Conservation (phyloP, 1,139 yeast genomes). For the Scheffersomyces stambukii region DNA sequence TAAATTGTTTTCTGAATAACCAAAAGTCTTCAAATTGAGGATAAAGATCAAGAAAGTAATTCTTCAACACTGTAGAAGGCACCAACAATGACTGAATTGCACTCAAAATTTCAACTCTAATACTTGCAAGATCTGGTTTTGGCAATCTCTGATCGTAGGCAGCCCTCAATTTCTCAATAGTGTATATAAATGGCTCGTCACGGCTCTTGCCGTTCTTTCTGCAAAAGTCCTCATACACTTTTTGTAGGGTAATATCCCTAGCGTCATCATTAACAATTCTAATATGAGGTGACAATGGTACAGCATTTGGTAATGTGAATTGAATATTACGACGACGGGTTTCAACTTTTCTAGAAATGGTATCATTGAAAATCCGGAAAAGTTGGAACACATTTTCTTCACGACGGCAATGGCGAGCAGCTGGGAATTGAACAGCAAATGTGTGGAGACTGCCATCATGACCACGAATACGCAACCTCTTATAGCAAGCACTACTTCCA, state of each 20-base stretch:
- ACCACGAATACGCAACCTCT: conserved; percentile 85
- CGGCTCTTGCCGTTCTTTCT: conserved; percentile 67
- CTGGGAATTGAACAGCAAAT: conserved; percentile 96
- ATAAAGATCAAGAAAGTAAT: conserved; percentile 59
- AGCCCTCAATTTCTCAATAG: conserved; percentile 81
- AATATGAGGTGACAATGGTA: conserved; percentile 93
- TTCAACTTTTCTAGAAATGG: conserved; percentile 76
- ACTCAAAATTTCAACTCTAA: conserved; percentile 84
- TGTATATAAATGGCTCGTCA: conserved; percentile 87
- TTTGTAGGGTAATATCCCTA: conserved; percentile 75
- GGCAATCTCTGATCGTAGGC: conserved; percentile 92
- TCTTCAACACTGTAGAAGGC: conserved; percentile 80
- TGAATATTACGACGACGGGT: conserved; percentile 81
- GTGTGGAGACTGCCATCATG: conserved; percentile 90
- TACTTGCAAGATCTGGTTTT: conserved; percentile 85
- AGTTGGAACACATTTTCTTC: conserved; percentile 93
- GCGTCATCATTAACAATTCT: conserved; percentile 85
- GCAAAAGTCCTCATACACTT: conserved; percentile 86
- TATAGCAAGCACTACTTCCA: conserved; percentile 89
- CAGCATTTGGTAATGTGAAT: conserved; percentile 86
- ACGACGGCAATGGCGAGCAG: conserved; percentile 94
- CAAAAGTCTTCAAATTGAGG: conserved; percentile 90
- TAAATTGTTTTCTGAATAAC: conserved; percentile 93
- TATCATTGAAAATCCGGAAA: conserved; percentile 82
- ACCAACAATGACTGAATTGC: conserved; percentile 85